These are phyloP conservation scores for Crithidia mellificae DNA, from an alignment of 208 protist genomes.

Conservation along the genomic window DNA sequence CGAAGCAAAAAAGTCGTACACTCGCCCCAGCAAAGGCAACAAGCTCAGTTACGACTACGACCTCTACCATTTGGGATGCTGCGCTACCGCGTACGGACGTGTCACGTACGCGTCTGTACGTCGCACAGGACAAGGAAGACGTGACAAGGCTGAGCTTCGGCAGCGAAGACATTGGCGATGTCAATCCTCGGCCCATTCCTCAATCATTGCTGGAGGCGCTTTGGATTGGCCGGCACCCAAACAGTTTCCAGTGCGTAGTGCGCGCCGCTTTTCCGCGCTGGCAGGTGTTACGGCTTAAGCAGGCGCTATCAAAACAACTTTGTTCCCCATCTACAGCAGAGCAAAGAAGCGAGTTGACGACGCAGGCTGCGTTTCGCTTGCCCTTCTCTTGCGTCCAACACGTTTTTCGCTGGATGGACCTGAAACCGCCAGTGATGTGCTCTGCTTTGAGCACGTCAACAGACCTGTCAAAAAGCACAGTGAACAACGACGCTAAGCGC, in stretches of 20 bases:
- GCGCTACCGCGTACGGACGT: slow-evolving; percentile 14
- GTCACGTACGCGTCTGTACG: slow-evolving; percentile 23
- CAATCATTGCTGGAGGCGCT: slow-evolving; percentile 13
- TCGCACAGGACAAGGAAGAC: slow-evolving; percentile 1
- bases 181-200: neutral
- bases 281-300: slow-evolving; percentile 6
- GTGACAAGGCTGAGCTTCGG: neutral
- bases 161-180: neutral
- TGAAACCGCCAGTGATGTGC: neutral
- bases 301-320: too few relatives aligned
- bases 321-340: neutral
- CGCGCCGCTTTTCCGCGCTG: slow-evolving; percentile 3
- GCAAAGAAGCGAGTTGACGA: neutral
- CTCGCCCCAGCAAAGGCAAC: neutral
- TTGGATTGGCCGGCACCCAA: slow-evolving; percentile 20
- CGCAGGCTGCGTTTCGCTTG: slow-evolving; percentile 4
- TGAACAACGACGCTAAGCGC: too few relatives aligned
- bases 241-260: slow-evolving; percentile 3
- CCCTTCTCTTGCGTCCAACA: slow-evolving; percentile 17
- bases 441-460: too few relatives aligned
- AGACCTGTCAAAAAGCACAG: too few relatives aligned
- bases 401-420: slow-evolving; percentile 27
- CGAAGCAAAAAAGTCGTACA: too few relatives aligned
- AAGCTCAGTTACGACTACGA: neutral
- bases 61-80: slow-evolving; percentile 2